Conservation (phyloP, 768 basidiomycete species). For the Pulveroboletus sp. region DNA sequence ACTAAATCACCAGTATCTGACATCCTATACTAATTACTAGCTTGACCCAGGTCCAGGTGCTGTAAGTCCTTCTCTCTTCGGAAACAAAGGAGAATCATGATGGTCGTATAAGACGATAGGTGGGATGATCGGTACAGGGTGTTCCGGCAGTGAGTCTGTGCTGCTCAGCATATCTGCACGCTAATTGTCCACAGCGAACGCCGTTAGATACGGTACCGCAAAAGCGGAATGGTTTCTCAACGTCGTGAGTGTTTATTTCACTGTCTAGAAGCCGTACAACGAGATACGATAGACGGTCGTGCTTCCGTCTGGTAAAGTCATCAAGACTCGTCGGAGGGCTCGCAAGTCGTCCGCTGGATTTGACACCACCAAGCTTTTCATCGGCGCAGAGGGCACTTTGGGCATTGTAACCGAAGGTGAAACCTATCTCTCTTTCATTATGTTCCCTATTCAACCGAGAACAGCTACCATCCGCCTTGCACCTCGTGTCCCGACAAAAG, state of each 20-base stretch:
- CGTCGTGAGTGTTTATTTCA: slow-evolving; percentile 43
- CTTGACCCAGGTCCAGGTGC: slow-evolving; percentile 72
- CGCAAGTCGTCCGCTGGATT: slow-evolving; percentile 88
- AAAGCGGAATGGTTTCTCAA: slow-evolving; percentile 88
- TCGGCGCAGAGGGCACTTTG: slow-evolving; percentile 87
- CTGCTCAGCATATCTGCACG: neutral
- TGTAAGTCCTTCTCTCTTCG: slow-evolving; percentile 36
- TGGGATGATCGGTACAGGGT: slow-evolving; percentile 87
- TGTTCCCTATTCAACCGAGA: neutral
- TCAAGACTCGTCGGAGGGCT: slow-evolving; percentile 78
- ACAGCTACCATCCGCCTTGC: slow-evolving; percentile 80
- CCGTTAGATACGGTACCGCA: slow-evolving; percentile 84
- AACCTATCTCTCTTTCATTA: neutral
- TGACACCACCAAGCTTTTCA: slow-evolving; percentile 84
- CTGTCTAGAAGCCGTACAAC: neutral
- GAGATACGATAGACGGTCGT: slow-evolving; percentile 63
- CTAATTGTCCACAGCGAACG: slow-evolving; percentile 51
- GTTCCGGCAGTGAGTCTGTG: slow-evolving; percentile 67
- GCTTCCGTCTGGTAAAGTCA: slow-evolving; percentile 78
- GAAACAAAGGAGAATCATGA: slow-evolving; percentile 5
- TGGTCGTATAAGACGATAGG: slow-evolving; percentile 61
- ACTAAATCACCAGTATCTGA: neutral
- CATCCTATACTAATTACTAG: slow-evolving; percentile 31
- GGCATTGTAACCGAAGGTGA: slow-evolving; percentile 87
- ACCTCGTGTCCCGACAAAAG: slow-evolving; percentile 77